phyloP scores from a whole-genome alignment of 495 filamentous ascomycete genomes.

The Podospora comata region DNA sequence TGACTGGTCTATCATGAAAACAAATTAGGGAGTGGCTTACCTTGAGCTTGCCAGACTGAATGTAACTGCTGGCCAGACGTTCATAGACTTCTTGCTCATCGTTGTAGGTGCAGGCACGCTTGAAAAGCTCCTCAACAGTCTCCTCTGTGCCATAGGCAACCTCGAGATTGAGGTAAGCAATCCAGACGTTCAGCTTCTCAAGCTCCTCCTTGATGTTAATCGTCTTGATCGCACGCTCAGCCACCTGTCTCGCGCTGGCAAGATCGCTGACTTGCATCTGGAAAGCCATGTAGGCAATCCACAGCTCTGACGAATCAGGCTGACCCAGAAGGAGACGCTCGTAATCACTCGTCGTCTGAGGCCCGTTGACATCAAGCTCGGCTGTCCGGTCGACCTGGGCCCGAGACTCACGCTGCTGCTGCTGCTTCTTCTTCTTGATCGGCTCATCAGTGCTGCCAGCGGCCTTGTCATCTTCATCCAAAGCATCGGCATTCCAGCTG shows the following conservation, averaged over 20 bases:
- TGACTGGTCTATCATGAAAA: slow-evolving; percentile 18
- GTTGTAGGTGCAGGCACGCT: slow-evolving; percentile 89
- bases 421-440: slow-evolving; percentile 68
- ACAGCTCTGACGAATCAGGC: slow-evolving; percentile 82
- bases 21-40: slow-evolving; percentile 39
- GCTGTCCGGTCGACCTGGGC: slow-evolving; percentile 85
- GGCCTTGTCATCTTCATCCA: slow-evolving; percentile 44
- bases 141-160: slow-evolving; percentile 85
- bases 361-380: slow-evolving; percentile 83
- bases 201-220: slow-evolving; percentile 83
- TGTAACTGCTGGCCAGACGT: slow-evolving; percentile 86
- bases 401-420: slow-evolving; percentile 68
- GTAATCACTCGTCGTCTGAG: slow-evolving; percentile 84
- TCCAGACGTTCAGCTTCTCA: slow-evolving; percentile 94
- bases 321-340: slow-evolving; percentile 90
- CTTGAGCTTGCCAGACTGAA: slow-evolving; percentile 76
- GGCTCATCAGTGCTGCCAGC: slow-evolving; percentile 40
- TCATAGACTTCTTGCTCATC: slow-evolving; percentile 88
- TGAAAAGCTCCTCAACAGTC: slow-evolving; percentile 81
- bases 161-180: slow-evolving; percentile 89
- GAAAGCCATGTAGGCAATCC: slow-evolving; percentile 96
- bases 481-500: slow-evolving; percentile 73
- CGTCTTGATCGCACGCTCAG: slow-evolving; percentile 80
- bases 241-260: slow-evolving; percentile 78
- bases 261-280: slow-evolving; percentile 88